These are phyloP conservation scores for Aspergillus pseudonomiae DNA, from an alignment of 2,329 filamentous ascomycete genomes.

Conservation along the genomic window DNA sequence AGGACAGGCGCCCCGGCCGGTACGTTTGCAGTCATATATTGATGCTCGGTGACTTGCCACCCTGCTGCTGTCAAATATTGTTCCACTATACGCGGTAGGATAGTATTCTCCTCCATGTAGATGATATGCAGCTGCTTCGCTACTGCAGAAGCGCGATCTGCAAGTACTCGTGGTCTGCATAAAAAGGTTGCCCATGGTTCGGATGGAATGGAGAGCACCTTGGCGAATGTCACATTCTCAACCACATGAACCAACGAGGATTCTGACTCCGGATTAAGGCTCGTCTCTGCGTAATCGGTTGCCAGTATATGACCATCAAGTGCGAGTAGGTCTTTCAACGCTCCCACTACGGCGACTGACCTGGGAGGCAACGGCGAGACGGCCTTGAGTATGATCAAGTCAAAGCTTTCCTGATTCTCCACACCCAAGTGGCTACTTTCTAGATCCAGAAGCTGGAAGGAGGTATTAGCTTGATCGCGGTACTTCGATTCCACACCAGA, in stretches of 20 bases:
- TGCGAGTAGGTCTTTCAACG: neutral
- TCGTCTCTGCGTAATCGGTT: neutral
- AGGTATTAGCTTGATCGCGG: neutral
- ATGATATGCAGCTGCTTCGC: conserved; percentile 1
- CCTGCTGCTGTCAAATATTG: neutral
- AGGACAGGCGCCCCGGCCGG: neutral
- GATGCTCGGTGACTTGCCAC: conserved; percentile 1
- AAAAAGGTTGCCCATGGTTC: neutral
- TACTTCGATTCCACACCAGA: neutral
- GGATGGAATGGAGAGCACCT: neutral
- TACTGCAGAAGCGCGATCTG: neutral
- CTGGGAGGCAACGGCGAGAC: neutral
- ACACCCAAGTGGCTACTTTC: neutral
- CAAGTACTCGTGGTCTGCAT: neutral
- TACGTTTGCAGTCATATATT: neutral
- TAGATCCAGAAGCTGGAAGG: conserved; percentile 1
- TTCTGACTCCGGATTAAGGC: neutral
- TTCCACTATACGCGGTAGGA: neutral
- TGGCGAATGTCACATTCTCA: neutral
- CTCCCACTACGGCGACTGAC: neutral
- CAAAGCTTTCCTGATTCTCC: neutral
- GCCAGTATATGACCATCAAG: conserved; percentile 4
- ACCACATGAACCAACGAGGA: neutral
- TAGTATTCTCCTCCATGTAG: neutral
- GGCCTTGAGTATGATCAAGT: conserved; percentile 9